These are phyloP conservation scores for Vanrija humicola DNA, from an alignment of 1,284 basidiomycete genomes.

Conservation along the genomic window DNA sequence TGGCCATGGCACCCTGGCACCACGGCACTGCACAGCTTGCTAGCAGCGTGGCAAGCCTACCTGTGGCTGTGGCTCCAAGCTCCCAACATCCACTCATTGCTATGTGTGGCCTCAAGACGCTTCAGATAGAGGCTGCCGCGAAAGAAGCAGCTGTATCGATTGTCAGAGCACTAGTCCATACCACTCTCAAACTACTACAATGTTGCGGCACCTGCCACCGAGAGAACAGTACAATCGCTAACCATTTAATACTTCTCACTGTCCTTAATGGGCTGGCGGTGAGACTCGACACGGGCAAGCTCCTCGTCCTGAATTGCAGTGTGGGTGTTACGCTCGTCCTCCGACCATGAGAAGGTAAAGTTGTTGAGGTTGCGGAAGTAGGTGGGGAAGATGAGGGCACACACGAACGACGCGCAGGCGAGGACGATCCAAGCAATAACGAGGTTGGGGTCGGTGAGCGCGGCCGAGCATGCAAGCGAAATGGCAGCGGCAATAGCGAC, in stretches of 20 bases:
- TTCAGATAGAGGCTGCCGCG: no score
- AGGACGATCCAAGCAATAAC: constrained; percentile 50
- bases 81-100: no score
- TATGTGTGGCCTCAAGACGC: no score
- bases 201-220: no score
- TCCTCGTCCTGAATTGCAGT: background rate
- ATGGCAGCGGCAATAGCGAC: constrained; percentile 51
- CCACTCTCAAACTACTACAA: no score
- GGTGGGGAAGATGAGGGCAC: constrained; percentile 35
- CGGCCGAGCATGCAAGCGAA: constrained; percentile 34
- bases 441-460: constrained; percentile 50
- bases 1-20: no score
- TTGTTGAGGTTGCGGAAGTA: constrained; percentile 42
- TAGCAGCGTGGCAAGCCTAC: no score
- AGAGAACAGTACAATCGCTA: no score
- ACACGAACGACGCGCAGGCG: constrained; percentile 36
- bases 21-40: no score
- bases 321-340: background rate
- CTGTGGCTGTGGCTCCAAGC: no score
- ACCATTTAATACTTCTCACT: constrained; percentile 2
- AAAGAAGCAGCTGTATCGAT: no score
- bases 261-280: background rate
- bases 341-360: constrained; percentile 12
- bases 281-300: background rate
- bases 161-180: no score